Evolutionary conservation across 805 yeast genomes (phyloP).

Genomic region (Candida hungchunana): DNA sequence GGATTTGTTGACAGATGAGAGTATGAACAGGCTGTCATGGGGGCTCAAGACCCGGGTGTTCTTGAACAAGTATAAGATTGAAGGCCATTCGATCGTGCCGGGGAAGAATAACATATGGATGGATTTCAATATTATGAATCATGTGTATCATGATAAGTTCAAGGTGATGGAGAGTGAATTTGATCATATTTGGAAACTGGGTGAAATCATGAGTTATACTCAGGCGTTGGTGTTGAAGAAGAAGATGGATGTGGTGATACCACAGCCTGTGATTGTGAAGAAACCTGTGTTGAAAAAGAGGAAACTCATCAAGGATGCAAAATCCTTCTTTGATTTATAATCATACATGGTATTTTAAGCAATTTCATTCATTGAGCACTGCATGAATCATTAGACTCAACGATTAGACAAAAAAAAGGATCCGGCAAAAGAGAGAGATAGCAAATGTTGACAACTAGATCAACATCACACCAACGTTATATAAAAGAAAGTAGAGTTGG

Average conservation of each 20-base stretch:
- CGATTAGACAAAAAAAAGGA: conserved; percentile 3
- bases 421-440: conserved; percentile 1
- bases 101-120: conserved; percentile 6
- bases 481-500: background rate
- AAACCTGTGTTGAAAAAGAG: conserved; percentile 9
- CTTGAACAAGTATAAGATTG: conserved; percentile 8
- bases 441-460: conserved; percentile 2
- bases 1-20: conserved; percentile 10
- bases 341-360: background rate
- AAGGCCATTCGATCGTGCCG: conserved; percentile 5
- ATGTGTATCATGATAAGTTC: conserved; percentile 4
- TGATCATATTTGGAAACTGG: conserved; percentile 19
- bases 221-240: conserved; percentile 18
- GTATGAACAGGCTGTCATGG: conserved; percentile 16
- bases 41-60: conserved; percentile 18
- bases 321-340: conserved; percentile 22
- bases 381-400: conserved; percentile 11
- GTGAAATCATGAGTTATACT: conserved; percentile 12
- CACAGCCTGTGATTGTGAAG: background rate
- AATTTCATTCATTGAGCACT: conserved; percentile 10
- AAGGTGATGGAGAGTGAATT: conserved; percentile 5
- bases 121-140: conserved; percentile 21
- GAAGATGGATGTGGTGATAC: background rate
- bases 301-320: conserved; percentile 8
- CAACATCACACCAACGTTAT: no score